Base-by-base conservation (phyloP, 2,329 filamentous ascomycete genomes). In the Acrocalymma vagum region DNA sequence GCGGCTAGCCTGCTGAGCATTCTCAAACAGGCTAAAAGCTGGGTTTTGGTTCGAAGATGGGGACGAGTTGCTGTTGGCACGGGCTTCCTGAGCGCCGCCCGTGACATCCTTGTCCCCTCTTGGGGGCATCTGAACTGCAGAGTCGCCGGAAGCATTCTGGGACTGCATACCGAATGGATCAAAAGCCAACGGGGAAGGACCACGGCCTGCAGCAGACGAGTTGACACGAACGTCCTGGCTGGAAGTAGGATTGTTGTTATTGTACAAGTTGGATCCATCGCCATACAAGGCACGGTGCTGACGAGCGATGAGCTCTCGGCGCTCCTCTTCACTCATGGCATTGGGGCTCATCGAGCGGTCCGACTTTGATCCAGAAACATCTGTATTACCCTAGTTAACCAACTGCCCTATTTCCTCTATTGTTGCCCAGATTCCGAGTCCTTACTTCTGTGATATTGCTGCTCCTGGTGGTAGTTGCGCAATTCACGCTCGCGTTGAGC, bases 371-470 rank as follows among this genome's bases (percentile, higher is more conserved):
- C 79, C 84, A 71, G 84, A 83, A 71, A 86, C 80, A 70, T 87
- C 84, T 78, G 82, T 79, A 79, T 83, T 72, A 84, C 75, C 80
- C 81, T 84, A 76, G 68, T 72, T 67, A 73, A 71, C 67, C 62
- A 66, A 51, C 60, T 59, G 54, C 61, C 60, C 62, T n/a, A n/a
- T n/a, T 65, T 58, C 58, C 55, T 61, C 65, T 70, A 77, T 74
- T 77, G 70, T 78, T 82, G 82, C 85, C 87, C 83, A 82, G 81
- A 83, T 82, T 80, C 81, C 83, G 84, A 82, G 74, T 85, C 85
- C 88, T 85, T 90, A 97, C 94, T 96, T 90, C 93, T 87, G 81
- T 97, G 95, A 78, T 95, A 97, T 85, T 99, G 94, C 84, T 99
- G 94, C 84, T 99, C 94, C 78, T 96, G 95, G 78, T 99, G 94